Evolutionary conservation across 768 basidiomycete genomes (phyloP).

Genomic region (Boletus sensibilis): DNA sequence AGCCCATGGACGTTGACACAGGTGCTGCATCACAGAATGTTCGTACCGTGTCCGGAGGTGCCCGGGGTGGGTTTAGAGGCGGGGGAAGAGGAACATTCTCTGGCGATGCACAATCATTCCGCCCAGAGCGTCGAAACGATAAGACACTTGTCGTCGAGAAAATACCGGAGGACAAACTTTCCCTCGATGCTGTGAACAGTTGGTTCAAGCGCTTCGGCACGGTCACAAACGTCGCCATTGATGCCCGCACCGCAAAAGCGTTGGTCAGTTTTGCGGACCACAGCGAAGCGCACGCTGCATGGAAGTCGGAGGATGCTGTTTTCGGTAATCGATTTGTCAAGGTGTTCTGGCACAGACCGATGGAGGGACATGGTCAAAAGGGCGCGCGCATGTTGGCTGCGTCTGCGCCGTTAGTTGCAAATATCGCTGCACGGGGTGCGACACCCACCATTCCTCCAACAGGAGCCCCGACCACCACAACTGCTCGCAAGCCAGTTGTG

Average conservation of each 20-base stretch:
- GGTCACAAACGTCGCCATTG: constrained; percentile 90
- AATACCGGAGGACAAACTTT: constrained; percentile 83
- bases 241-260: constrained; percentile 70
- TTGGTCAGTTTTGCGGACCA: constrained; percentile 85
- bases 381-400: constrained; percentile 80
- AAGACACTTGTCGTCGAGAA: constrained; percentile 92
- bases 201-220: constrained; percentile 94
- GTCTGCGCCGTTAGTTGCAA: constrained; percentile 73
- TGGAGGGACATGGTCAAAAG: constrained; percentile 84
- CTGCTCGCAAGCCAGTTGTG: constrained; percentile 38
- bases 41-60: constrained; percentile 34
- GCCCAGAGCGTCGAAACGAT: constrained; percentile 63
- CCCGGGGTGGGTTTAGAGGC: constrained; percentile 47
- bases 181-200: constrained; percentile 71
- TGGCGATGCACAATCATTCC: constrained; percentile 64
- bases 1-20: constrained; percentile 36
- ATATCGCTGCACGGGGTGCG: constrained; percentile 48
- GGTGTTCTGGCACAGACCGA: constrained; percentile 91
- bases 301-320: constrained; percentile 93
- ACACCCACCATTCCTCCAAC: constrained; percentile 45
- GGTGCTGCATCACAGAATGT: constrained; percentile 19
- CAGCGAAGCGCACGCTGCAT: constrained; percentile 81
- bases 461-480: constrained; percentile 22
- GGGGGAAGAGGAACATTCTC: constrained; percentile 57
- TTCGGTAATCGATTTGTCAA: constrained; percentile 95